A percentile compares a stretch with the other conserved stretches of the same genome.
These are phyloP conservation scores for Flaveria bidentis DNA, from an alignment of 129 eudicot species.

Conservation along the genomic window DNA sequence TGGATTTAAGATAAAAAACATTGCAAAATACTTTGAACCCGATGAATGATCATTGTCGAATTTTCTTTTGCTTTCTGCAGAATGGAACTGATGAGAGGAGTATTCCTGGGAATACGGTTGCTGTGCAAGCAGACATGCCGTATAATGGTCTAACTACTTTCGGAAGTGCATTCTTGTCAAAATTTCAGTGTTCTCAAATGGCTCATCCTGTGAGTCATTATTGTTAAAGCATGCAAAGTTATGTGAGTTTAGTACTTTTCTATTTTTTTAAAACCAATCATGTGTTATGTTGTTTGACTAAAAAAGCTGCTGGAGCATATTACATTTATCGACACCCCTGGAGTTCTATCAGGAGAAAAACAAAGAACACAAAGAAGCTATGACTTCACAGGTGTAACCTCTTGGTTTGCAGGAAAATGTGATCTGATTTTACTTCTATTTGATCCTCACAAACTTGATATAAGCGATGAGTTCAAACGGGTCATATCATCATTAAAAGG, in stretches of 20 bases:
- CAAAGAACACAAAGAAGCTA: slow-evolving; percentile 92
- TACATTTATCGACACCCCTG: slow-evolving; percentile 91
- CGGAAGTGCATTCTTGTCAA: slow-evolving; percentile 89
- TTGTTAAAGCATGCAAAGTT: not conserved
- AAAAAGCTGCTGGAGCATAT: slow-evolving; percentile 79
- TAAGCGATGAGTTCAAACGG: slow-evolving; percentile 90
- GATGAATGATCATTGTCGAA: not conserved
- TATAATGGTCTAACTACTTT: slow-evolving; percentile 77
- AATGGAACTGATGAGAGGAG: slow-evolving; percentile 93
- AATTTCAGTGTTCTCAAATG: slow-evolving; percentile 94
- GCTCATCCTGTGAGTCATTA: slow-evolving; percentile 83
- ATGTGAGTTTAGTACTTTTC: not conserved
- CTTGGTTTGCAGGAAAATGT: slow-evolving; percentile 95
- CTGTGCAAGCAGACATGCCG: slow-evolving; percentile 98
- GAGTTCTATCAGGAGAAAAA: slow-evolving; percentile 94
- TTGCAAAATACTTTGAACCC: not conserved
- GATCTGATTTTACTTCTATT: slow-evolving; percentile 81
- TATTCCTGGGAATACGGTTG: slow-evolving; percentile 88
- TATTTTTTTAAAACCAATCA: not conserved
- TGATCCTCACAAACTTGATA: slow-evolving; percentile 97
- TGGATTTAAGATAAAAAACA: not conserved
- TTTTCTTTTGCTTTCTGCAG: slow-evolving; percentile 37
- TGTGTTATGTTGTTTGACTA: slow-evolving; percentile 18
- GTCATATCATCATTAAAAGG: slow-evolving; percentile 88
- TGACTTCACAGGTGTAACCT: slow-evolving; percentile 91